Conservation (phyloP, 371 early-diverging fungal genomes). For the Capniomyces stellatus region DNA sequence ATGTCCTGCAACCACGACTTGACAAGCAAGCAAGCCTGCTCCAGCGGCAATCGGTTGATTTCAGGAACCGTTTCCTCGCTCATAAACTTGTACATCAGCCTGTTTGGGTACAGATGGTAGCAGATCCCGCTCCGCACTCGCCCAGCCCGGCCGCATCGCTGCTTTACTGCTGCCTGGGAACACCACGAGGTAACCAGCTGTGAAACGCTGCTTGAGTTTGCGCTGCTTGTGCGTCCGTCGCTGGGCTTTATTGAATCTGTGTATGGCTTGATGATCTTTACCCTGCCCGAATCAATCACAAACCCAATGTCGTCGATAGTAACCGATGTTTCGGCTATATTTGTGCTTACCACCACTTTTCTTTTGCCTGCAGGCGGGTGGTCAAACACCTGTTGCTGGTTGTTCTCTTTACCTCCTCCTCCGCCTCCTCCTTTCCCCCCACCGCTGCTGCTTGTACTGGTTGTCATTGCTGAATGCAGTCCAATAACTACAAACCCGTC, state of each 20-base stretch:
- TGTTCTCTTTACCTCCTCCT: conserved; percentile 41
- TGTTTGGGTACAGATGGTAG: conserved; percentile 44
- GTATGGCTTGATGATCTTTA: conserved; percentile 50
- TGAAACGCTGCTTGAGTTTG: conserved; percentile 45
- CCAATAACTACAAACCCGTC: conserved; percentile 15
- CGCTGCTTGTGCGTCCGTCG: conserved; percentile 33
- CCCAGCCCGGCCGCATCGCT: conserved; percentile 88
- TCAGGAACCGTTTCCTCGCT: conserved; percentile 59
- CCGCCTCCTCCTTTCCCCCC: conserved; percentile 36
- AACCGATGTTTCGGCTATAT: conserved; percentile 88
- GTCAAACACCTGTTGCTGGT: conserved; percentile 50
- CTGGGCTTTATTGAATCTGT: conserved; percentile 23
- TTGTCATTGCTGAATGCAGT: conserved; percentile 63
- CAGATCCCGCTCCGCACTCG: conserved; percentile 67
- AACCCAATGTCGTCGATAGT: conserved; percentile 88
- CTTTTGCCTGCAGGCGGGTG: conserved; percentile 35
- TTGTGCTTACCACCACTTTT: conserved; percentile 83
- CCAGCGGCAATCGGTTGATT: conserved; percentile 61
- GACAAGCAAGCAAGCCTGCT: conserved; percentile 58
- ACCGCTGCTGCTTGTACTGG: conserved; percentile 48
- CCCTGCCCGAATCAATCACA: conserved; percentile 86
- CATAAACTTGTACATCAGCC: conserved; percentile 32
- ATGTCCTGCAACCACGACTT: conserved; percentile 38
- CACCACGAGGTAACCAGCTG: conserved; percentile 45
- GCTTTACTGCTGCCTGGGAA: conserved; percentile 66